Evolutionary conservation across 305 asterid genomes (phyloP), one percentile per base, ranked within the genome.

Genomic region (Fraxinus albicans): DNA sequence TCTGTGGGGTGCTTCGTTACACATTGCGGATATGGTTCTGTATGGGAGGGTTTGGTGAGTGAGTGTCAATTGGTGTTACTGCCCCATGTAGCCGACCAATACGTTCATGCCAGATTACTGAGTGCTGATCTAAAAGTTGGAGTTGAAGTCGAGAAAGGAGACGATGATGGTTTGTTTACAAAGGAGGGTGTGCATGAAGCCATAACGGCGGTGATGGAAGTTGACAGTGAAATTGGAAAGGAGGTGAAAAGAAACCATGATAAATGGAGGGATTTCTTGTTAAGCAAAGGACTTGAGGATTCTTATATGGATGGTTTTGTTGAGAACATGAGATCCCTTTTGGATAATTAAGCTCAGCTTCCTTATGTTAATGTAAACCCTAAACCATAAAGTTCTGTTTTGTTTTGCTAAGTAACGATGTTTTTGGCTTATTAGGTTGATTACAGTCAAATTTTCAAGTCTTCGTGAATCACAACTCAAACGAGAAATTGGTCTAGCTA

Each of bases 1-100:
- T 86, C 94, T 0, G 86, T 93, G 7, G 97, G 98, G n/a, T 93
- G 96, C 77, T 93, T 94, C 27, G 91, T 94, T 0, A 94, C 93
- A 0, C 98, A 94, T 15, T 92, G 98, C 19, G 95, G 97, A 1
- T 89, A 88, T 74, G 96, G 93, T 1, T 94, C 97, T 0, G 60
- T 92, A 34, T 90, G 91, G 0, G 98, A 95, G 86, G 96, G 86
- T 0, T 65, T 95, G 90, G 89, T 87, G 81, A 92, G 58, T 33
- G 90, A 89, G 67, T 91, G 97, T 33, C 92, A 87, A 33, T 40
- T 94, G 53, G 94, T 94, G 85, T 85, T 91, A n/a, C 8, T 92
- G 79, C 97, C 97, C 25, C 89, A 91, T 15, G 82, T 83, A 2
- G 92, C 92, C 0, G 98, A 92, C 58, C 98, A 94, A 5, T 50